Evolutionary conservation across 345 rosid genomes (phyloP).

Genomic region (Luvunga scandens): DNA sequence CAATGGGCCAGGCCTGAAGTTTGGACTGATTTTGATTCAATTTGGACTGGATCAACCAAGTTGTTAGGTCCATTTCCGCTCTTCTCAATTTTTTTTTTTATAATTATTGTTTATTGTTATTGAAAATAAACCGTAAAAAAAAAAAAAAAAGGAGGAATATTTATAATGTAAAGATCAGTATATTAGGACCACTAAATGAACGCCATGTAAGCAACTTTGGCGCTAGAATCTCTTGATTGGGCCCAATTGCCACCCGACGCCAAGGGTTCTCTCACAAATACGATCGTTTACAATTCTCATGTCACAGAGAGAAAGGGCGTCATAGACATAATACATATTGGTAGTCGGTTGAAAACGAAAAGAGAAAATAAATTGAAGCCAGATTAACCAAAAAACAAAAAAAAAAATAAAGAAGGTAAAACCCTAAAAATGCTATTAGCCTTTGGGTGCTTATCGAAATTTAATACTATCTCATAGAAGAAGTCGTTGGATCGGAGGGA

Average conservation of each 20-base stretch:
- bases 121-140: no score
- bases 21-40: no score
- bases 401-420: neutral
- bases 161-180: no score
- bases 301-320: no score
- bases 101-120: no score
- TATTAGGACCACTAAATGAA: neutral
- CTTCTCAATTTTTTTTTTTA: no score
- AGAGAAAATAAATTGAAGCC: neutral
- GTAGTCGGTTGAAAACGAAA: no score
- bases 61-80: no score
- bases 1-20: no score
- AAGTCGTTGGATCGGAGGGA: neutral
- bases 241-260: neutral
- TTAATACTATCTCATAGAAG: neutral
- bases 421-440: constrained; percentile 31
- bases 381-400: neutral
- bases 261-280: neutral
- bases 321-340: no score
- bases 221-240: neutral
- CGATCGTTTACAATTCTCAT: neutral
- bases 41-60: no score
- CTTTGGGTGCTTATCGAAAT: constrained; percentile 22
- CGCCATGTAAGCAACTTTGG: neutral
- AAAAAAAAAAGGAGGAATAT: no score